Percentiles rank a stretch among this genome's conserved stretches.
phyloP scores from a whole-genome alignment of 2,329 filamentous ascomycete genomes.

The Cytospora paraplurivora region DNA sequence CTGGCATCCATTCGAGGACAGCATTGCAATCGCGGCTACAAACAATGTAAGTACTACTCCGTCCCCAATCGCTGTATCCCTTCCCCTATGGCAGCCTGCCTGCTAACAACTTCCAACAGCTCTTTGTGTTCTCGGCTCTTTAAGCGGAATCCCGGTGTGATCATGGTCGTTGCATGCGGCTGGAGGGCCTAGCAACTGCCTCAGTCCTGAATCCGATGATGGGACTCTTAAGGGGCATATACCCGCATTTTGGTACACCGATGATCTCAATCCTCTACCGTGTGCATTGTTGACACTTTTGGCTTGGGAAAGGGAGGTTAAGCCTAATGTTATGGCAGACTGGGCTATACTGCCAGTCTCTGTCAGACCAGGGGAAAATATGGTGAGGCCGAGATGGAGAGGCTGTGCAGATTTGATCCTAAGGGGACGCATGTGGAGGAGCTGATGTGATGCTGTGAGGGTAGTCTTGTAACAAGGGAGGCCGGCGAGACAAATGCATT shows the following conservation, averaged over 20 bases:
- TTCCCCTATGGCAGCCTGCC: neutral
- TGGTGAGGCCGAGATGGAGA: constrained; percentile 7
- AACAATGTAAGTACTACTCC: constrained; percentile 80
- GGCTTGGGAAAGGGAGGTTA: constrained; percentile 2
- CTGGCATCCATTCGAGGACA: constrained; percentile 99
- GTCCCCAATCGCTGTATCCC: too few relatives aligned
- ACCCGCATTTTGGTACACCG: constrained; percentile 10
- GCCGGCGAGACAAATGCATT: constrained; percentile 27
- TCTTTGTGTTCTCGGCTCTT: constrained; percentile 41
- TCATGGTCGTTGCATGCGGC: constrained; percentile 16
- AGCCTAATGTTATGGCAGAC: constrained; percentile 18
- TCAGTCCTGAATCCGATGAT: constrained; percentile 11
- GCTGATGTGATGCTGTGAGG: constrained; percentile 1
- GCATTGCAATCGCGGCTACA: constrained; percentile 97
- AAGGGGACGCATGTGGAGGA: constrained; percentile 4
- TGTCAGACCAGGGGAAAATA: neutral
- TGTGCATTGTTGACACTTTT: constrained; percentile 17
- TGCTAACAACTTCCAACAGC: constrained; percentile 35
- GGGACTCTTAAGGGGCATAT: constrained; percentile 1
- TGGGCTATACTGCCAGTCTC: constrained; percentile 14
- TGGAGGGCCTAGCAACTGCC: constrained; percentile 14
- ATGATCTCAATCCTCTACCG: constrained; percentile 5
- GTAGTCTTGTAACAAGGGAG: constrained; percentile 1
- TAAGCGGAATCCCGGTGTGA: constrained; percentile 30
- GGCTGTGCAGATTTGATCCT: neutral